Base-by-base conservation (phyloP, 345 rosid genomes). In the Theobroma cacao region DNA sequence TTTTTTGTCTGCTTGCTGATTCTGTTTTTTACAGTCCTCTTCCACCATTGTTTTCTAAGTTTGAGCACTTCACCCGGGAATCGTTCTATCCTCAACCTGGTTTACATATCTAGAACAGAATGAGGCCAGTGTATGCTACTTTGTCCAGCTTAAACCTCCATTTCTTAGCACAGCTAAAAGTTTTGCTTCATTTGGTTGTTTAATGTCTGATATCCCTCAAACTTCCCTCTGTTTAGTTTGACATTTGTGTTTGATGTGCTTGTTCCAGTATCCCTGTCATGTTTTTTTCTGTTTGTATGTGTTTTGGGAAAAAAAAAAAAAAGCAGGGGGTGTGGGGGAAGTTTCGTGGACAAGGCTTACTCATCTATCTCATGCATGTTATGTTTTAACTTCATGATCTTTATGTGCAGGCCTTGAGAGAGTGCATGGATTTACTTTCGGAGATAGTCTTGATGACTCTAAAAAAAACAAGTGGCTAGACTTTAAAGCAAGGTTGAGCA, bases 351-450 rank as follows among this genome's bases (percentile, higher is more conserved):
- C 5, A 15, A 45, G 56, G 41, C 26, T 48, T 41, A 53, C 4
- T 55, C 26, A 13, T 43, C 31, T 11, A 26, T 30, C 26, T 18
- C 2, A 3, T 45, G 61, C 78, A 26, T 45, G 12, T 43, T 61
- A 45, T 5, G 13, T 75, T 61, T 22, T 47, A 61, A 30, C 34
- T 14, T 30, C 66, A 2, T 74, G 36, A 45, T 28, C 18, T 61
- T 20, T 24, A n/a, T 53, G 33, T 79, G 50, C 88, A 95, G 99
- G 97, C 78, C 92, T 95, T 53, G 99, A 93, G 79, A 92, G 97
- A 83, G 91, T 95, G 56, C 99, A 95, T 70, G 98, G 99, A 68
- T 95, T 93, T 82, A 90, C 98, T 38, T 95, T 93, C 78, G 98
- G 99, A 75, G 98, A 95, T 74, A 95, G 99, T 85, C 80, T 92